A percentile compares a stretch with the other conserved stretches of the same genome.
Conservation (phyloP, 1,284 basidiomycete species). For the Ceratobasidium sp. region DNA sequence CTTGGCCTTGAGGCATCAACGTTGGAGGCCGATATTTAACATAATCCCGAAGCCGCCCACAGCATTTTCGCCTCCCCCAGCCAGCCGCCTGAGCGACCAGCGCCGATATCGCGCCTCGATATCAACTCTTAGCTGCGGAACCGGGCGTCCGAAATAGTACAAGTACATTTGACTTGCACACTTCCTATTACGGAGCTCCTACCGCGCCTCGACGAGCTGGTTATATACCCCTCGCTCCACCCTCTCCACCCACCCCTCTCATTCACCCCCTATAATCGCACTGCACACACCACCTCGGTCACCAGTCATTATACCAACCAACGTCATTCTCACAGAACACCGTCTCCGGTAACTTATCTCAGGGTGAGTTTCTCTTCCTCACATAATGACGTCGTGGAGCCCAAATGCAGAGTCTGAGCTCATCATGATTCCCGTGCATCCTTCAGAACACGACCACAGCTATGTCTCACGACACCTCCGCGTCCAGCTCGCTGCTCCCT, state of each 20-base stretch:
- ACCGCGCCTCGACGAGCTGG: background rate
- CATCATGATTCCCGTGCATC: background rate
- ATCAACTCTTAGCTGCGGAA: background rate
- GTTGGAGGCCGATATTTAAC: constrained; percentile 1
- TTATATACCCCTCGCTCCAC: constrained; percentile 1
- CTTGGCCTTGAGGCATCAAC: constrained; percentile 29
- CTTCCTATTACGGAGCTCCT: background rate
- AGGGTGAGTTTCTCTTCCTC: constrained; percentile 13
- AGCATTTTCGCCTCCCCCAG: background rate
- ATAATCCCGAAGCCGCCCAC: background rate
- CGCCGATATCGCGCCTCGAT: constrained; percentile 25
- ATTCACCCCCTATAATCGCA: background rate
- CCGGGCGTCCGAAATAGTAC: background rate
- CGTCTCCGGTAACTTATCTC: constrained; percentile 6
- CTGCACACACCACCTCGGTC: background rate
- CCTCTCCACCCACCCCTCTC: background rate
- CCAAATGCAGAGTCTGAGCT: constrained; percentile 29
- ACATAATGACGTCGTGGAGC: constrained; percentile 29
- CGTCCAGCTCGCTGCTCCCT: constrained; percentile 2
- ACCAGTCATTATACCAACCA: background rate
- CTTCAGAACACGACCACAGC: background rate
- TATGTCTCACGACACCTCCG: background rate
- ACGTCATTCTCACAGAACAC: background rate
- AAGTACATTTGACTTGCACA: background rate
- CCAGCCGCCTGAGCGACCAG: constrained; percentile 4